Base-by-base conservation (phyloP, 176 grass and related monocot genomes). In the Calamus simplicifolius region DNA sequence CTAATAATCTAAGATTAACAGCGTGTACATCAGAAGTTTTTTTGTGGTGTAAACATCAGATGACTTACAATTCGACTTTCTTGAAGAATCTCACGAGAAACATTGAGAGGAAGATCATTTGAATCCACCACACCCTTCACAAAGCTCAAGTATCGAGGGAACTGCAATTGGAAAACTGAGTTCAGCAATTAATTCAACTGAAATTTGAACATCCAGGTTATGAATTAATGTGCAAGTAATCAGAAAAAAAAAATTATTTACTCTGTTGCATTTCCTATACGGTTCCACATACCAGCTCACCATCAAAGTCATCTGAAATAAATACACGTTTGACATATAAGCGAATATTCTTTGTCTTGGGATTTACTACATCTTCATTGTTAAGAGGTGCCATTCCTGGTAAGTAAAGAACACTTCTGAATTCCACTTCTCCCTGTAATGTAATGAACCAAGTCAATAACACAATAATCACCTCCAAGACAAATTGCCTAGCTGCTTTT, bases 51-150 rank as follows among this genome's bases (percentile, higher is more conserved):
- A 43, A 43, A 18, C 57, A 71, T 27, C 56, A 3, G 18, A 30
- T 29, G 52, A 86, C 85, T 89, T 83, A 95, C 90, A 79, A 95
- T 89, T 71, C 82, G 68, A 72, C 85, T 95, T 78, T 89, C 90
- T 86, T 95, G 90, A 68, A 95, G 85, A 29, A 89, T 95, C 51
- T 95, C 90, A 59, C 90, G 90, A 51, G 85, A 95, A 71, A 95
- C 90, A 78, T 89, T 95, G 28, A 95, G 82, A 72, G 90, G 82
- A 30, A 95, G 85, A 58, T 86, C 90, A 82, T 95, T 86, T 1
- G 90, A 95, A 60, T 95, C 90, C 26, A 89, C 85, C 1, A 89
- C 85, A 60, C 85, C 90, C 75, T 89, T 89, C 51, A 95, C 85
- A 89, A 95, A 95, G 78, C 90, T 89, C 67, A 95, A 76, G 63